Conservation (phyloP, 768 basidiomycete genomes). For the Mycena latifolia region DNA sequence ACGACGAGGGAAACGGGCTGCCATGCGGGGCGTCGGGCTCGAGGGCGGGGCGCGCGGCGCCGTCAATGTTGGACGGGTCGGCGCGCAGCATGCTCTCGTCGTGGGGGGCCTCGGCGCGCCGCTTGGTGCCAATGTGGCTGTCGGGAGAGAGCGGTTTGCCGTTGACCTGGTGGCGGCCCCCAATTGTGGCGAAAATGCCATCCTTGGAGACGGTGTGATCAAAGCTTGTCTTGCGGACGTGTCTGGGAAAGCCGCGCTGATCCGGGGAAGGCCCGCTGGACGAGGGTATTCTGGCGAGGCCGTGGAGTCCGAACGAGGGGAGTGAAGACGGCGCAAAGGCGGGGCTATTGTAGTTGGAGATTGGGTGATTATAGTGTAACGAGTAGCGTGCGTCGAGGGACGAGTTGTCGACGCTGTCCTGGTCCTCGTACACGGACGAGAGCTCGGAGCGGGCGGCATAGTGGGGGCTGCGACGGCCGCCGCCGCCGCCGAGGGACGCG, state of each 20-base stretch:
- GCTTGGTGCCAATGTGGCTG: constrained; percentile 77
- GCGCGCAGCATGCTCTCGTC: constrained; percentile 83
- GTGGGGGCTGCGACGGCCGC: constrained; percentile 60
- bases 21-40: constrained; percentile 52
- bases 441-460: constrained; percentile 59
- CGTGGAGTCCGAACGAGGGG: constrained; percentile 78
- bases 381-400: constrained; percentile 45
- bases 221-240: constrained; percentile 94
- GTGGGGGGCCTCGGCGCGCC: constrained; percentile 86
- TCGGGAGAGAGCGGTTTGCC: constrained; percentile 79
- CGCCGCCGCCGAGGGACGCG: constrained; percentile 47
- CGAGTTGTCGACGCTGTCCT: constrained; percentile 46
- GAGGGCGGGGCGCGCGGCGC: constrained; percentile 42
- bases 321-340: constrained; percentile 78
- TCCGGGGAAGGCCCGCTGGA: constrained; percentile 47
- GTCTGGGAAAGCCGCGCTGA: constrained; percentile 79
- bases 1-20: constrained; percentile 71
- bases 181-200: constrained; percentile 66
- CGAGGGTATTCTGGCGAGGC: constrained; percentile 58
- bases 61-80: constrained; percentile 74
- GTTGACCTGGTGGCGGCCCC: constrained; percentile 85
- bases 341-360: constrained; percentile 59
- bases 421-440: constrained; percentile 61
- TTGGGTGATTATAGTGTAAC: constrained; percentile 50
- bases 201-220: constrained; percentile 90